Conservation (phyloP, 2,329 filamentous ascomycete species). For the Stachybotrys chartarum region DNA sequence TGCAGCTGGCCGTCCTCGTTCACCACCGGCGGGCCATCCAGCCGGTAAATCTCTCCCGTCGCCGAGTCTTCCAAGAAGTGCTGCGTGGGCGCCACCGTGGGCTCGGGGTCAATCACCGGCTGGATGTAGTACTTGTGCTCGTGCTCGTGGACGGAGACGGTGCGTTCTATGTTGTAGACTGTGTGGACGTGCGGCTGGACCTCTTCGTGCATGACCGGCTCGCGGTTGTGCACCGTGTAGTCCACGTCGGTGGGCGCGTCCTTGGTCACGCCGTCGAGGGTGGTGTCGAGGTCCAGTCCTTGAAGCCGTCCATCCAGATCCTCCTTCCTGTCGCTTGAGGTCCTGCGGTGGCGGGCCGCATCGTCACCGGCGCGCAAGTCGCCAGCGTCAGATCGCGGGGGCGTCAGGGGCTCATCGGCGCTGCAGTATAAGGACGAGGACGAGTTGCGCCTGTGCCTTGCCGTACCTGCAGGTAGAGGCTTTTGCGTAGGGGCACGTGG, state of each 20-base stretch:
- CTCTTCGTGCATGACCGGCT: constrained; percentile 10
- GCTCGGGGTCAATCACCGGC: constrained; percentile 14
- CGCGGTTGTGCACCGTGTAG: constrained; percentile 9
- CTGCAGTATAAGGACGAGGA: background rate
- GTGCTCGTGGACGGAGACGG: constrained; percentile 13
- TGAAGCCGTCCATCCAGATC: background rate
- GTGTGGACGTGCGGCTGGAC: constrained; percentile 12
- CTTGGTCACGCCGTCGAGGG: constrained; percentile 3
- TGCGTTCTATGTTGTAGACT: constrained; percentile 12
- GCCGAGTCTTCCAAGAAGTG: constrained; percentile 13
- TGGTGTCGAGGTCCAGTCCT: background rate
- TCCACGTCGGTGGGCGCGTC: constrained; percentile 11
- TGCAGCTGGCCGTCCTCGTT: background rate
- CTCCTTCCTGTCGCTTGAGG: background rate
- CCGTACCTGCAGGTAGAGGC: background rate
- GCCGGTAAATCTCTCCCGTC: constrained; percentile 19
- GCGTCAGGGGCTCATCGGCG: background rate
- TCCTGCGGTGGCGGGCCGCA: background rate
- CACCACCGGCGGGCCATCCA: constrained; percentile 5
- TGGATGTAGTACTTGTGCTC: constrained; percentile 13
- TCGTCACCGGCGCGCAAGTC: background rate
- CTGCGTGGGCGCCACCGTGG: constrained; percentile 11
- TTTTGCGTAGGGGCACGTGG: background rate
- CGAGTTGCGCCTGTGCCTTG: background rate
- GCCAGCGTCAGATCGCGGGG: background rate